A percentile compares a stretch with the other conserved stretches of the same genome.
Evolutionary conservation across 2,329 filamentous ascomycete species (phyloP).

Genomic region (Echinosphaeria canescens): DNA sequence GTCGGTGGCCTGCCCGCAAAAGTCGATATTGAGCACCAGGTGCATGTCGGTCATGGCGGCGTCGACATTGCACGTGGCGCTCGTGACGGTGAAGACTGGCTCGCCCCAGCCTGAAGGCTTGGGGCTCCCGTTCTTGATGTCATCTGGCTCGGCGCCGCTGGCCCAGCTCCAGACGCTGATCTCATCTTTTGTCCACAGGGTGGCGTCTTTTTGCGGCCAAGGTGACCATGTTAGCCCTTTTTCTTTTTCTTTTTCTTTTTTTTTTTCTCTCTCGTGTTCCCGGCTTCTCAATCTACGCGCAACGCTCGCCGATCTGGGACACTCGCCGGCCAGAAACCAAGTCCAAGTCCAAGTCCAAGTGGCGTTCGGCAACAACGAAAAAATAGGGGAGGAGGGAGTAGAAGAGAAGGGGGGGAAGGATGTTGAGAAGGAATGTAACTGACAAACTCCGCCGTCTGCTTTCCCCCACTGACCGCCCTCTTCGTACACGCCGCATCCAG

Average conservation of each 20-base stretch:
- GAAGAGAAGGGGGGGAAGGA: no score
- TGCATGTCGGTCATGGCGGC: slow-evolving; percentile 41
- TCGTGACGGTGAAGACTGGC: slow-evolving; percentile 39
- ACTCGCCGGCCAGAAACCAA: no score
- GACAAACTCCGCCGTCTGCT: slow-evolving; percentile 16
- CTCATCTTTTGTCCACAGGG: slow-evolving; percentile 17
- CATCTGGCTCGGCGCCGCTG: slow-evolving; percentile 9
- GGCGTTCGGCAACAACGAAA: no score
- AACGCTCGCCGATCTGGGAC: no score
- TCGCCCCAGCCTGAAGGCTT: slow-evolving; percentile 41
- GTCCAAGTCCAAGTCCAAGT: no score
- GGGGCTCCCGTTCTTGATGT: slow-evolving; percentile 21
- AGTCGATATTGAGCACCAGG: slow-evolving; percentile 52
- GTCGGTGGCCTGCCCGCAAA: slow-evolving; percentile 44
- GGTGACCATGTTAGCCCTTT: no score
- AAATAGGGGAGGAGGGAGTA: no score
- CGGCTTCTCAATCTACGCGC: no score
- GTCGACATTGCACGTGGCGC: slow-evolving; percentile 36
- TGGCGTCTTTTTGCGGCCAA: slow-evolving; percentile 10
- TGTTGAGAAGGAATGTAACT: no score
- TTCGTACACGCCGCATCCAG: slow-evolving; percentile 19
- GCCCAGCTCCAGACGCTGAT: slow-evolving; percentile 19
- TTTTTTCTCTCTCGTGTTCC: no score
- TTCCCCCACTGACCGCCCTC: slow-evolving; percentile 15
- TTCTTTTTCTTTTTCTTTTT: no score